Evolutionary conservation across 78 protist species (phyloP), one percentile per base, ranked within the genome.

Genomic region (Tieghemostelium lacteum): DNA sequence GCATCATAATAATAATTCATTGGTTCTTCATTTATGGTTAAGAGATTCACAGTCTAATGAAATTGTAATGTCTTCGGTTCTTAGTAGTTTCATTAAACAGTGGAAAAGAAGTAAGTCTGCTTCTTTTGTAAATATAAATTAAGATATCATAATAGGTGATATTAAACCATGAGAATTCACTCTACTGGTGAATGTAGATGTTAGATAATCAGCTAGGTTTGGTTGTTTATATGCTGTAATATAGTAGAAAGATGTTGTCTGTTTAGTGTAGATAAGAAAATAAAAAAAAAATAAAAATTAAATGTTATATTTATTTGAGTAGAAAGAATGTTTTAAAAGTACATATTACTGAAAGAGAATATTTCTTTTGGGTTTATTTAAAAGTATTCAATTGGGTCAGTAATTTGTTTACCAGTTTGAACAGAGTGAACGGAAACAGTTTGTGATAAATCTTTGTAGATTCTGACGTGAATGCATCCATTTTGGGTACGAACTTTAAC

Each of bases 91-190:
- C 37, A 69, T 80, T 29, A 80, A 80, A 40, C 89, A 80, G 69
- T 80, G 89, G 89, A 80, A 80, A 40, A 80, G 89, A 69, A 80
- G 89, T 57, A 80, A 80, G 40, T 40, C 88, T 24, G 26, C 86
- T n/a, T n/a, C n/a, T n/a, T n/a, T n/a, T n/a, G n/a, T n/a, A n/a
- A n/a, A n/a, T n/a, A 73, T 60, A 54, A 34, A 10, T 22, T 33
- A 26, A 24, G 22, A 5, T 20, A 52, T 64, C 24, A 37, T 39
- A 24, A 64, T 7, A 37, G 28, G 4, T 22, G n/a, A n/a, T n/a
- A n/a, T n/a, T n/a, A n/a, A n/a, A n/a, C n/a, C n/a, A n/a, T n/a
- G n/a, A n/a, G n/a, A n/a, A n/a, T n/a, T n/a, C n/a, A n/a, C n/a
- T n/a, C n/a, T n/a, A n/a, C n/a, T n/a, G n/a, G n/a, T n/a, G n/a